phyloP scores from a whole-genome alignment of 176 grass and related monocot genomes.

The Rhynchospora tenuis region DNA sequence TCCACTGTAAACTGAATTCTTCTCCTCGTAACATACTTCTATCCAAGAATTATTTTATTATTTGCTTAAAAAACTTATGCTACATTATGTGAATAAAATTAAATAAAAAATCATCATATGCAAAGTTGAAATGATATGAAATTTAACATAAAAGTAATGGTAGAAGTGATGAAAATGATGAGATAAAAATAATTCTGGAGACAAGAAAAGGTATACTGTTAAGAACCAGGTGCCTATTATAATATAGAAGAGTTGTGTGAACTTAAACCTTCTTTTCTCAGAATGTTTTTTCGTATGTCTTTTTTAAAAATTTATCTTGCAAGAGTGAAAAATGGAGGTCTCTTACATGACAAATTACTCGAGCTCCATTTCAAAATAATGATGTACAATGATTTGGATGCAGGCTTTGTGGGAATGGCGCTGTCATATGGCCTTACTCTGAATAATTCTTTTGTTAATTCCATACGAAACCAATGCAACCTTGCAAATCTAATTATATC shows the following conservation, averaged over 20 bases:
- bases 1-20: background rate
- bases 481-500: slow-evolving; percentile 84
- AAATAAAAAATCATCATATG: background rate
- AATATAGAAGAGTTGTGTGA: background rate
- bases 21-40: background rate
- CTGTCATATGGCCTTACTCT: slow-evolving; percentile 90
- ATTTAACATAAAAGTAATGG: background rate
- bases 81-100: background rate
- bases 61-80: background rate
- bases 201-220: no score
- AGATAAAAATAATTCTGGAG: background rate
- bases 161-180: background rate
- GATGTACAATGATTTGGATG: background rate
- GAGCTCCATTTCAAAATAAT: background rate
- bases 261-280: background rate
- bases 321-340: background rate
- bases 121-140: background rate
- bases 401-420: slow-evolving; percentile 95
- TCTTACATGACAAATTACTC: background rate
- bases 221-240: background rate
- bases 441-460: slow-evolving; percentile 65
- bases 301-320: background rate
- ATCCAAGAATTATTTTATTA: background rate
- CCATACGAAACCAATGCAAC: slow-evolving; percentile 76
- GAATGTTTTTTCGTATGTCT: background rate